Evolutionary conservation across 139 green algal genomes (phyloP), one percentile per base, ranked within the genome.

Genomic region (Auxenochlorella pyrenoidosa): DNA sequence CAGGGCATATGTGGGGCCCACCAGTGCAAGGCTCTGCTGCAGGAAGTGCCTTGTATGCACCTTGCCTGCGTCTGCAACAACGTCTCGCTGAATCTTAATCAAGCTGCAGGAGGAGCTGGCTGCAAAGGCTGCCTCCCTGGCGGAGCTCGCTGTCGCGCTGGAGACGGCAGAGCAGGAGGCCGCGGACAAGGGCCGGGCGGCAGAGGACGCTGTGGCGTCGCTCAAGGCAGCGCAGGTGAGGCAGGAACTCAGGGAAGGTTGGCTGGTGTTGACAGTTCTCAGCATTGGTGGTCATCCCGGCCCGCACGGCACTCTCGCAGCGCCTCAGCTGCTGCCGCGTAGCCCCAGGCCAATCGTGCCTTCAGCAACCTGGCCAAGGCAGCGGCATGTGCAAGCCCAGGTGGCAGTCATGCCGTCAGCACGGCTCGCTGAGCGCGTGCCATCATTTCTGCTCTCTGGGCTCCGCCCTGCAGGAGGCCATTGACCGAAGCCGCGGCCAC

Each of bases 61-160:
- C 19, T 28, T 68, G 59, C 24, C 59, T 68, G 59, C 59, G 19
- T 18, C 22, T 68, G 59, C 8, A n/a, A 15, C 65, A n/a, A 15
- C 65, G 15, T 15, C n/a, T 36, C 26, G 65, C 65, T 72, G 65
- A 24, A 15, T 32, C 22, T n/a, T n/a, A n/a, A 68, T 68, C 8
- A 68, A 26, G 30, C 22, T 18, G 51, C 78, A 83, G 78, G 60
- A 41, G 5, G 80, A 71, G n/a, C 63, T 85, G 80, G 80, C 68
- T 12, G 41, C 60, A 16, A 76, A 63, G 63, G 43, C 34, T 19
- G 51, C 51, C 30, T 18, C 59, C 59, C 80, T 85, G 40, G 63
- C 18, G 26, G 40, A 38, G 15, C 58, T 83, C 32, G 19, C 51
- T 13, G 19, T 28, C 2, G 54, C 68, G 78, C 78, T 83, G 78